phyloP scores from a whole-genome alignment of 1,284 basidiomycete genomes.

The Papiliotrema fonsecae region DNA sequence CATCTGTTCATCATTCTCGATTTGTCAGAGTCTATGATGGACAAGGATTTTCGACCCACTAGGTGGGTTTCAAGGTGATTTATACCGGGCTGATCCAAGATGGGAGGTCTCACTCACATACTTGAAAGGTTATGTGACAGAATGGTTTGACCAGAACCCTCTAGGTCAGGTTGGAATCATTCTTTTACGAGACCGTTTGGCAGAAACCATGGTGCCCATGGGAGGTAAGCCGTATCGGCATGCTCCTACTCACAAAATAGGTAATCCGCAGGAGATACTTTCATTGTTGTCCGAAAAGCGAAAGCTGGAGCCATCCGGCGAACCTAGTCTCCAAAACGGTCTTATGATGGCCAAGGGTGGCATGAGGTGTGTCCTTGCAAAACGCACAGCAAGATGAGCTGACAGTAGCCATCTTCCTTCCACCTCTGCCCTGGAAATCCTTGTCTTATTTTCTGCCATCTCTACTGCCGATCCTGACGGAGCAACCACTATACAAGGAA shows the following conservation, averaged over 20 bases:
- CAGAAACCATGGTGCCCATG: slow-evolving; percentile 81
- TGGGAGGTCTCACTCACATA: slow-evolving; percentile 87
- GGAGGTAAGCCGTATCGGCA: slow-evolving; percentile 58
- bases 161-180: slow-evolving; percentile 92
- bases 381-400: neutral
- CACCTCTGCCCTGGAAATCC: slow-evolving; percentile 89
- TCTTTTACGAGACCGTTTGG: slow-evolving; percentile 82
- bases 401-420: slow-evolving; percentile 77
- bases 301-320: slow-evolving; percentile 81
- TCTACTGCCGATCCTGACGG: slow-evolving; percentile 97
- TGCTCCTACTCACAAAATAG: slow-evolving; percentile 48
- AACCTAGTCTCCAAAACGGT: slow-evolving; percentile 93
- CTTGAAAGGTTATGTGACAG: slow-evolving; percentile 79
- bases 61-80: too few relatives aligned
- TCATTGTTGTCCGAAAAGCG: slow-evolving; percentile 79
- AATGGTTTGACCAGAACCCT: slow-evolving; percentile 99
- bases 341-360: slow-evolving; percentile 89
- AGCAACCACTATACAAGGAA: slow-evolving; percentile 68
- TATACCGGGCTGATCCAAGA: too few relatives aligned
- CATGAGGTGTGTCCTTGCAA: slow-evolving; percentile 62
- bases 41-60: slow-evolving; percentile 91
- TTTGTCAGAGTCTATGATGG: slow-evolving; percentile 84
- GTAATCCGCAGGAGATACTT: slow-evolving; percentile 90
- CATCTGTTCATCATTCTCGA: slow-evolving; percentile 89
- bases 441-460: slow-evolving; percentile 88